Percentiles rank a stretch among this genome's conserved stretches.
Evolutionary conservation across 768 basidiomycete species (phyloP).

Genomic region (Chalciporus piperatus): DNA sequence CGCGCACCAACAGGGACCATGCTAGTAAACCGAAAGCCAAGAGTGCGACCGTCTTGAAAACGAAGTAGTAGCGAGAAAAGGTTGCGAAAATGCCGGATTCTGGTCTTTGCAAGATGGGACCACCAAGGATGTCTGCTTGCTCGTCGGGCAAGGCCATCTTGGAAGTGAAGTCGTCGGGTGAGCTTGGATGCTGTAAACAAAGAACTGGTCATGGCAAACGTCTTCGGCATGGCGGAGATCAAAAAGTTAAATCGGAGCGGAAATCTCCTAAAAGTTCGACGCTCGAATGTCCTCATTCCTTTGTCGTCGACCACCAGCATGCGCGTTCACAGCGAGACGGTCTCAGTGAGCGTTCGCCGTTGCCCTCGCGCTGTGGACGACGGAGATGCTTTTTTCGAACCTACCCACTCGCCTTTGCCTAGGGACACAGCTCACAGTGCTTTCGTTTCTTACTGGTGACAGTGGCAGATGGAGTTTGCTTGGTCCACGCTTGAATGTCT

Average conservation of each 20-base stretch:
- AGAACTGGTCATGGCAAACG: slow-evolving; percentile 7
- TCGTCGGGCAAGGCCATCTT: slow-evolving; percentile 57
- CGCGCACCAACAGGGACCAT: slow-evolving; percentile 34
- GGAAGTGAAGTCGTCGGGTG: slow-evolving; percentile 16
- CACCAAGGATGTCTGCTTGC: slow-evolving; percentile 70
- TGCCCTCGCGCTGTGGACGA: neutral
- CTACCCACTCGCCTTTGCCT: slow-evolving; percentile 70
- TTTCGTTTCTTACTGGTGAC: slow-evolving; percentile 76
- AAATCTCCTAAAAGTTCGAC: too few relatives aligned
- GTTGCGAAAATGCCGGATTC: slow-evolving; percentile 23
- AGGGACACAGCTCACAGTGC: slow-evolving; percentile 71
- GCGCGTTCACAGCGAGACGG: neutral
- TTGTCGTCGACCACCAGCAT: neutral
- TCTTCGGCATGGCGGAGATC: slow-evolving; percentile 18
- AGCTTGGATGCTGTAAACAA: slow-evolving; percentile 24
- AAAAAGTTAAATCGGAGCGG: slow-evolving; percentile 26
- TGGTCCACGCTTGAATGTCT: slow-evolving; percentile 80
- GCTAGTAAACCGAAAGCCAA: slow-evolving; percentile 33
- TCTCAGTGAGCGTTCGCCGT: neutral
- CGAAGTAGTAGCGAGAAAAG: slow-evolving; percentile 36
- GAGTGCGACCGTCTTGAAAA: slow-evolving; percentile 38
- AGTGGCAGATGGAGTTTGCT: slow-evolving; percentile 61
- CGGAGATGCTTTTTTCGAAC: neutral
- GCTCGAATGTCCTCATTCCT: too few relatives aligned
- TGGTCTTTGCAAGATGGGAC: slow-evolving; percentile 42